These are phyloP conservation scores for Epichloe gansuensis DNA, from an alignment of 2,329 filamentous ascomycete genomes.

Conservation along the genomic window DNA sequence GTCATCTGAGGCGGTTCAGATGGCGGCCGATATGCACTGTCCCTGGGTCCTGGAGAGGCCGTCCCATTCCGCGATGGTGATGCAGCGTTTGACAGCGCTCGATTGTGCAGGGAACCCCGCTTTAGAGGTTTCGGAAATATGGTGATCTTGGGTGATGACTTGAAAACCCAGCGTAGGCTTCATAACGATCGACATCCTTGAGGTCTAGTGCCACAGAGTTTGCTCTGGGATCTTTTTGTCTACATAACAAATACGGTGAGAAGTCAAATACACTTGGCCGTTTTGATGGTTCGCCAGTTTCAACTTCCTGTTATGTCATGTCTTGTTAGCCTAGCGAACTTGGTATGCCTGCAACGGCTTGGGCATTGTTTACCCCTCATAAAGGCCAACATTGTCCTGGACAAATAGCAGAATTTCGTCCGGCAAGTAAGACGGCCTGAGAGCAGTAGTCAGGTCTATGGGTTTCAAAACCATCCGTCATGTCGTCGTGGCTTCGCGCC, in stretches of 20 bases:
- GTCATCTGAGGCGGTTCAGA: conserved; percentile 33
- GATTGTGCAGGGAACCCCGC: conserved; percentile 45
- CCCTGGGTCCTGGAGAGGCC: conserved; percentile 33
- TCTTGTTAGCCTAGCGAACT: conserved; percentile 1
- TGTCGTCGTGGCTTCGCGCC: conserved; percentile 21
- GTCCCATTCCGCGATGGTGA: conserved; percentile 33
- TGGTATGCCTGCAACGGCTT: background rate
- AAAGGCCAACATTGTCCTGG: conserved; percentile 92
- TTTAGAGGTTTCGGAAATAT: conserved; percentile 72
- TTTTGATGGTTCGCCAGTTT: conserved; percentile 92
- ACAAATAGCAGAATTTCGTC: conserved; percentile 95
- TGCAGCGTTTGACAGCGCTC: conserved; percentile 35
- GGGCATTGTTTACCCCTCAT: conserved; percentile 66
- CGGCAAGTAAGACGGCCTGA: conserved; percentile 81
- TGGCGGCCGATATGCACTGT: conserved; percentile 28
- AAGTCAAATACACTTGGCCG: conserved; percentile 92
- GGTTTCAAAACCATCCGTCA: conserved; percentile 95
- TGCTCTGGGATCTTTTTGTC: conserved; percentile 75
- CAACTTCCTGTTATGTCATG: conserved; percentile 56
- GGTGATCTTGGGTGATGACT: conserved; percentile 89
- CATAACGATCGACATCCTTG: conserved; percentile 80
- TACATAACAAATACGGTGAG: conserved; percentile 90
- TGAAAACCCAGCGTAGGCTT: conserved; percentile 92
- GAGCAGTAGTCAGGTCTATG: conserved; percentile 89
- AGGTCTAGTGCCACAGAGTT: conserved; percentile 77